Conservation (phyloP, 495 filamentous ascomycete genomes). For the Chaetomidium leptoderma region DNA sequence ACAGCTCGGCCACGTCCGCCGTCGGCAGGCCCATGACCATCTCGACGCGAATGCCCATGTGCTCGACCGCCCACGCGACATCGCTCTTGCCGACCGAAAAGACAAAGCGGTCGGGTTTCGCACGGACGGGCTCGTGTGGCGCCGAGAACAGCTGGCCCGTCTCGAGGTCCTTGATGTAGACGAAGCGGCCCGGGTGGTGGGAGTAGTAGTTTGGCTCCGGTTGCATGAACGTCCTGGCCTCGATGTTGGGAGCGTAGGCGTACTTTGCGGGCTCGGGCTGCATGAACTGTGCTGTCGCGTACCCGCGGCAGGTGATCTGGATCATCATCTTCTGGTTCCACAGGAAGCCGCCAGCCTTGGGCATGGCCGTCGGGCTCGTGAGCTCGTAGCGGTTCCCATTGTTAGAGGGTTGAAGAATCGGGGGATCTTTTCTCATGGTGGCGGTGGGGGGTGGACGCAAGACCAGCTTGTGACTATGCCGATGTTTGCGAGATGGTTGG, state of each 20-base stretch:
- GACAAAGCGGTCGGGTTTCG: conserved; percentile 44
- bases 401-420: conserved; percentile 42
- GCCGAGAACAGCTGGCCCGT: conserved; percentile 51
- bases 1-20: conserved; percentile 52
- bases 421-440: conserved; percentile 30
- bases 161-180: conserved; percentile 57
- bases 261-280: conserved; percentile 57
- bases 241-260: conserved; percentile 51
- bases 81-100: conserved; percentile 55
- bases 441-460: not conserved
- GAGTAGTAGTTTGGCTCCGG: conserved; percentile 57
- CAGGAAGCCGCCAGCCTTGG: conserved; percentile 53
- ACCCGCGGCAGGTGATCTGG: conserved; percentile 53
- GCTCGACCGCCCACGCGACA: conserved; percentile 50
- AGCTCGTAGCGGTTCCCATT: conserved; percentile 54
- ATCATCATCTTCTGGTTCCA: conserved; percentile 62
- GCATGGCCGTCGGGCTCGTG: conserved; percentile 51
- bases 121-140: conserved; percentile 53
- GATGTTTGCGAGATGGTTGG: not conserved
- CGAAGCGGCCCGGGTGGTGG: conserved; percentile 55
- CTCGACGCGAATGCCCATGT: conserved; percentile 48
- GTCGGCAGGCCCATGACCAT: conserved; percentile 51
- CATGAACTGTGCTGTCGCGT: conserved; percentile 56
- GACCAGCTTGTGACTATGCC: too few species aligned
- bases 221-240: conserved; percentile 58